Base-by-base conservation (phyloP, 2,329 filamentous ascomycete species). In the Tolypocladium inflatum region DNA sequence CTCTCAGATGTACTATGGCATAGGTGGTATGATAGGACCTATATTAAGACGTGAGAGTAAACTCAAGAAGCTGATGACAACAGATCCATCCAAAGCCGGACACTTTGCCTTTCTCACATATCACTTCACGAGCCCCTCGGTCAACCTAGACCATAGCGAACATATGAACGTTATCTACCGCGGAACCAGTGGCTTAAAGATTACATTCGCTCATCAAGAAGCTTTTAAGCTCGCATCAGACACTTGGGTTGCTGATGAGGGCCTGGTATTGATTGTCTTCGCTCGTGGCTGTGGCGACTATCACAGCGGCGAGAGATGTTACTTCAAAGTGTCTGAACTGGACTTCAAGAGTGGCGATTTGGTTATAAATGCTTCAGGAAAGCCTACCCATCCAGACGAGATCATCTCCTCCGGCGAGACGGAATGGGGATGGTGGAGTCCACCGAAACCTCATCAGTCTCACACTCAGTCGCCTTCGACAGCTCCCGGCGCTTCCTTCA, bases 141-240 rank as follows among this genome's bases (percentile, higher is more conserved):
- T 71, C 51, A 69, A 69, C 58, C 62, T 70, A 1, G 68, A 71
- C 42, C 66, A 71, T 37, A 61, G 58, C 45, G 63, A 65, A 4
- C 61, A 67, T 26, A 45, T 67, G 9, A 54, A 48, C 0, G 55
- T 62, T 9, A 42, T 59, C 9, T 63, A 65, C 19, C 50, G 59
- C 37, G n/a, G 37, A 1, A 7, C 50, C 0, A 37, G 56, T 2
- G 60, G 58, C 1, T 53, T 67, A 13, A 54, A 57, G 0, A 55
- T 64, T 13, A 57, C 51, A 17, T 69, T 69, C 54, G 35, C 21
- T 7, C 60, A 53, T n/a, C 8, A 59, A 10, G 65, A 67, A 8
- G 63, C 66, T 2, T 69, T 63, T 17, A 26, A 64, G 5, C 61
- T 63, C 26, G 67, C 67, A 1, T 10, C 51, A 11, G 58, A 60